Conservation (phyloP, 2,329 filamentous ascomycete species). For the Xylaria hypoxylon region DNA sequence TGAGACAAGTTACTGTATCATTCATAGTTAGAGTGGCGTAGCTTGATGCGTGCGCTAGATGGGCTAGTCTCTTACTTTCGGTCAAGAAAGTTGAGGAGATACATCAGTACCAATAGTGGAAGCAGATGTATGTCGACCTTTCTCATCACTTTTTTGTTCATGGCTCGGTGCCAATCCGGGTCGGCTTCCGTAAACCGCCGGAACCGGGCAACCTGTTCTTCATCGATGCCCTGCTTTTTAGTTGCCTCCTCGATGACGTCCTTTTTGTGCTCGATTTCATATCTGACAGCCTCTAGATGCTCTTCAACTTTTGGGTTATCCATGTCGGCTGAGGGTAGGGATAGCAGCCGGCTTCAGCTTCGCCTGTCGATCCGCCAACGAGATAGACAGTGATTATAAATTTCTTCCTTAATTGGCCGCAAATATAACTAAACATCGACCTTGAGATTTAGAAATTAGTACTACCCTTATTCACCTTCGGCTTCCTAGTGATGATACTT, state of each 20-base stretch:
- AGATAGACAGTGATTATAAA: background rate
- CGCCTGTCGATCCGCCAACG: background rate
- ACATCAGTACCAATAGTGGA: slow-evolving; percentile 66
- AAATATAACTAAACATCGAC: background rate
- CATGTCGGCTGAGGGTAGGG: slow-evolving; percentile 6
- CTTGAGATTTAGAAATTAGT: background rate
- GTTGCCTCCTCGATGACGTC: slow-evolving; percentile 28
- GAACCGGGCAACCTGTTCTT: slow-evolving; percentile 44
- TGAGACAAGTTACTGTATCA: slow-evolving; percentile 61
- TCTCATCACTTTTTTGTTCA: slow-evolving; percentile 54
- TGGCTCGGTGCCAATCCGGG: slow-evolving; percentile 48
- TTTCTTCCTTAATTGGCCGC: background rate
- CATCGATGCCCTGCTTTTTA: slow-evolving; percentile 39
- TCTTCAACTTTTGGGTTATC: slow-evolving; percentile 18
- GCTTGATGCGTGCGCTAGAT: background rate
- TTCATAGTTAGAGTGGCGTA: slow-evolving; percentile 18
- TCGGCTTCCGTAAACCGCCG: slow-evolving; percentile 46
- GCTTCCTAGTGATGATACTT: background rate
- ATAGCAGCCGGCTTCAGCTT: background rate
- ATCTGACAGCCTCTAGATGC: slow-evolving; percentile 20
- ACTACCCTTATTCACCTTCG: background rate
- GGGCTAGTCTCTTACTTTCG: slow-evolving; percentile 49
- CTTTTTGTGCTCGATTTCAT: slow-evolving; percentile 26
- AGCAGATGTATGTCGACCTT: slow-evolving; percentile 66
- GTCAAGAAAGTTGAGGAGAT: slow-evolving; percentile 67